These are phyloP conservation scores for Sclerotinia minor DNA, from an alignment of 2,329 filamentous ascomycete species.

Conservation along the genomic window DNA sequence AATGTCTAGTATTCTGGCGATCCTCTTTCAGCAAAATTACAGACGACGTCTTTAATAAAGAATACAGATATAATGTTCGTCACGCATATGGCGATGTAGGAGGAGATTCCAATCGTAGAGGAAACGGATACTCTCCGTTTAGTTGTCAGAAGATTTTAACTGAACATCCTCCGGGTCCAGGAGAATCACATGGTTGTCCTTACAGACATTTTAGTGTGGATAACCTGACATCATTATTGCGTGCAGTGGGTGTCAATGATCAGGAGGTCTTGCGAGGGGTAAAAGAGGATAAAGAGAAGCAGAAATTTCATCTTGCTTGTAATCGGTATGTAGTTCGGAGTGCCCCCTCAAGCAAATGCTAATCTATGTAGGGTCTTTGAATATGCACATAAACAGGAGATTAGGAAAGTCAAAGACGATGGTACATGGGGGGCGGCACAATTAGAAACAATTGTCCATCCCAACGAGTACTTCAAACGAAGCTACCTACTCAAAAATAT, in stretches of 20 bases:
- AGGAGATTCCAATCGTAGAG: constrained; percentile 82
- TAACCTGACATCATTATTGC: constrained; percentile 75
- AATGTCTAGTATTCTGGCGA: constrained; percentile 91
- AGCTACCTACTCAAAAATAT: constrained; percentile 87
- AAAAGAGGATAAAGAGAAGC: constrained; percentile 83
- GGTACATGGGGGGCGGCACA: constrained; percentile 70
- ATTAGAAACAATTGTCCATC: constrained; percentile 93
- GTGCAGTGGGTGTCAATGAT: constrained; percentile 78
- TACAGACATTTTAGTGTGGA: constrained; percentile 91
- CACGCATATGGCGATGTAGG: constrained; percentile 94
- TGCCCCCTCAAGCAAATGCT: constrained; percentile 23
- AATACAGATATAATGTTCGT: constrained; percentile 96
- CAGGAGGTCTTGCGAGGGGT: constrained; percentile 75
- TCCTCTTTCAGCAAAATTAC: constrained; percentile 80
- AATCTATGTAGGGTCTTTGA: constrained; percentile 72
- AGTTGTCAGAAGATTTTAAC: constrained; percentile 94
- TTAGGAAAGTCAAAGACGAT: constrained; percentile 75
- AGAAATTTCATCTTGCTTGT: constrained; percentile 91
- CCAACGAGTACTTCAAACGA: constrained; percentile 96
- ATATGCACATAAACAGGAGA: constrained; percentile 74
- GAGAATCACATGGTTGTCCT: constrained; percentile 93
- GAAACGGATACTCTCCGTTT: constrained; percentile 85
- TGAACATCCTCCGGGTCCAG: constrained; percentile 81
- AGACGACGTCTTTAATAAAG: constrained; percentile 95
- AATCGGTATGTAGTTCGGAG: constrained; percentile 61